Percentiles rank a stretch among this genome's conserved stretches.
Evolutionary conservation across 768 basidiomycete species (phyloP).

Genomic region (Cubamyces sp.): DNA sequence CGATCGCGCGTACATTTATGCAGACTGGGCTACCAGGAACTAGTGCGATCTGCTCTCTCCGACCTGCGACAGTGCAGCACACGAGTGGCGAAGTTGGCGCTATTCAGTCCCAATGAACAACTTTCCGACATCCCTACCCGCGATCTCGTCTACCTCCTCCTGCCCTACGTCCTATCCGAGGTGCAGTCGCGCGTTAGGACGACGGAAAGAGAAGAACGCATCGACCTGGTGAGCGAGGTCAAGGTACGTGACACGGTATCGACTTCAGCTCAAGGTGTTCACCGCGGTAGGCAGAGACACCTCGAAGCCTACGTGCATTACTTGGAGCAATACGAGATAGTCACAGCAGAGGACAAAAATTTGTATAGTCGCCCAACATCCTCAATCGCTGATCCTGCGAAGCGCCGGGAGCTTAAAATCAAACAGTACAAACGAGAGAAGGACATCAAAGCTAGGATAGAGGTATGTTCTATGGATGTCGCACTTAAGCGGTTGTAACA

Average conservation of each 20-base stretch:
- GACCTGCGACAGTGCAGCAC: constrained; percentile 59
- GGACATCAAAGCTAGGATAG: constrained; percentile 69
- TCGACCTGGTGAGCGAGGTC: constrained; percentile 57
- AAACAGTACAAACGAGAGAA: constrained; percentile 88
- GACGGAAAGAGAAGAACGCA: constrained; percentile 58
- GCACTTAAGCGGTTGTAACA: neutral
- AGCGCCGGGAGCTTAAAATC: constrained; percentile 86
- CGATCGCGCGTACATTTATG: neutral
- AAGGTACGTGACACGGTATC: constrained; percentile 48
- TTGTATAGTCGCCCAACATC: constrained; percentile 55
- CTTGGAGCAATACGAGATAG: constrained; percentile 68
- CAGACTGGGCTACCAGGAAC: constrained; percentile 46
- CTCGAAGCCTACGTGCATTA: constrained; percentile 37
- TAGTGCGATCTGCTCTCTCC: constrained; percentile 55
- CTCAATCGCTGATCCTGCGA: constrained; percentile 63
- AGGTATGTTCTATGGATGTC: constrained; percentile 48
- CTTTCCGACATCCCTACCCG: constrained; percentile 81
- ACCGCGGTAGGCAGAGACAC: constrained; percentile 20
- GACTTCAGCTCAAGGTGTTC: neutral
- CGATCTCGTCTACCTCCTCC: constrained; percentile 75
- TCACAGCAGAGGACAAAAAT: constrained; percentile 61
- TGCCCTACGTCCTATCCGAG: constrained; percentile 71
- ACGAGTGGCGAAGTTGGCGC: constrained; percentile 59
- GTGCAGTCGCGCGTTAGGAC: constrained; percentile 63
- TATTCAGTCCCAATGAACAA: constrained; percentile 85